Percentiles rank a stretch among this genome's conserved stretches.
Evolutionary conservation across 208 protist genomes (phyloP).

Genomic region (Porcisia hertigi): DNA sequence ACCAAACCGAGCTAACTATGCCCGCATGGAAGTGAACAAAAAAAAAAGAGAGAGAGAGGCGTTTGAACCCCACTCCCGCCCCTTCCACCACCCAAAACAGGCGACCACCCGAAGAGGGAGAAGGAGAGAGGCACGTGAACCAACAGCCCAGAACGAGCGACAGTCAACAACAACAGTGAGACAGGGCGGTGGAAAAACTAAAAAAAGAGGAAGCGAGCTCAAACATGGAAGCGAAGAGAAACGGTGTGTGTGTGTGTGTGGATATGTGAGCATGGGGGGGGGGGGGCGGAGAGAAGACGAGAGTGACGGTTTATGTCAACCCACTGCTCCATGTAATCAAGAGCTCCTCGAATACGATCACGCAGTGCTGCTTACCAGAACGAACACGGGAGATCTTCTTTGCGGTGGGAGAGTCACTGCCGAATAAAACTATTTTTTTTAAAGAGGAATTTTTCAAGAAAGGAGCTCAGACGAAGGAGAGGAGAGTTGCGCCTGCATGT

Average conservation of each 20-base stretch:
- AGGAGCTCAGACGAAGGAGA: too few relatives aligned
- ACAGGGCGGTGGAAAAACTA: not conserved
- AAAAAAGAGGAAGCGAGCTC: not conserved
- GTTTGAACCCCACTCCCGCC: too few relatives aligned
- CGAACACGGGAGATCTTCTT: not conserved
- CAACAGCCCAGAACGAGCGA: not conserved
- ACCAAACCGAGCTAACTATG: too few relatives aligned
- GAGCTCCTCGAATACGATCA: not conserved
- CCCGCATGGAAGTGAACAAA: too few relatives aligned
- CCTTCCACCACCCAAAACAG: too few relatives aligned
- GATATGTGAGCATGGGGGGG: not conserved
- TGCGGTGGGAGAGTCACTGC: too few relatives aligned
- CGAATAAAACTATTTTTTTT: too few relatives aligned
- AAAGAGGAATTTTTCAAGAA: too few relatives aligned
- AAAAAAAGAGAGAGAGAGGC: too few relatives aligned
- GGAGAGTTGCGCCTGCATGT: too few relatives aligned
- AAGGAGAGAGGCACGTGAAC: not conserved
- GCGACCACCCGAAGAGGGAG: too few relatives aligned
- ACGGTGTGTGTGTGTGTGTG: not conserved
- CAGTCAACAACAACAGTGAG: not conserved
- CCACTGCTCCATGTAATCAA: not conserved
- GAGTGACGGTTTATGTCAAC: not conserved
- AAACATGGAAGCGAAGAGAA: not conserved
- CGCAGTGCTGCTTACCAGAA: not conserved
- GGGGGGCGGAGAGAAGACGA: not conserved